Evolutionary conservation across 495 filamentous ascomycete species (phyloP).

Genomic region (Lophium mytilinum): DNA sequence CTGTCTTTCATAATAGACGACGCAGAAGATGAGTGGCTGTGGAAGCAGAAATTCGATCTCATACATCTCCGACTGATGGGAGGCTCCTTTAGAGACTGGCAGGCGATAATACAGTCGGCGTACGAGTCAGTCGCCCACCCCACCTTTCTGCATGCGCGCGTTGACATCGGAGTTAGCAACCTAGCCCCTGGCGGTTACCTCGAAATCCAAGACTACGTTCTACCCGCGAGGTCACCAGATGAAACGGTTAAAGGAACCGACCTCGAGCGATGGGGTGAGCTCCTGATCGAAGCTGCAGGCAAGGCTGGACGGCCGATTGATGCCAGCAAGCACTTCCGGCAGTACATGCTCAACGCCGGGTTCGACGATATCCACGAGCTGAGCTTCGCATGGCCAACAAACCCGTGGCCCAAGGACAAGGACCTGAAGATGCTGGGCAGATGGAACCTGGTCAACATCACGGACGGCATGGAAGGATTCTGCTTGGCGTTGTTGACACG

Average conservation of each 20-base stretch:
- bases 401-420: constrained; percentile 25
- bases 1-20: constrained; percentile 47
- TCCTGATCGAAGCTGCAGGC: constrained; percentile 20
- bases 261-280: constrained; percentile 22
- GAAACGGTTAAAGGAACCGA: constrained; percentile 10
- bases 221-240: not conserved
- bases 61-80: constrained; percentile 46
- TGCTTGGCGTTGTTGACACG: constrained; percentile 25
- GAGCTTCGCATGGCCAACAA: constrained; percentile 29
- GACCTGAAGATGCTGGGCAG: constrained; percentile 27
- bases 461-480: constrained; percentile 29
- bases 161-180: not conserved
- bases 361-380: constrained; percentile 25
- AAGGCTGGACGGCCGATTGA: constrained; percentile 22
- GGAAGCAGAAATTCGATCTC: constrained; percentile 43
- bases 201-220: constrained; percentile 6
- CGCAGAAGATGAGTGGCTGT: constrained; percentile 48
- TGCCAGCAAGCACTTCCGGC: constrained; percentile 4
- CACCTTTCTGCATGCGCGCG: not conserved
- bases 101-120: constrained; percentile 35
- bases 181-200: constrained; percentile 7
- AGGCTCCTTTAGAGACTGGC: constrained; percentile 44
- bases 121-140: constrained; percentile 24
- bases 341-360: constrained; percentile 22
- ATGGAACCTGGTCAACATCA: constrained; percentile 29